Evolutionary conservation across 1,284 basidiomycete species (phyloP), one percentile per base, ranked within the genome.

Genomic region (Vanrija sp.): DNA sequence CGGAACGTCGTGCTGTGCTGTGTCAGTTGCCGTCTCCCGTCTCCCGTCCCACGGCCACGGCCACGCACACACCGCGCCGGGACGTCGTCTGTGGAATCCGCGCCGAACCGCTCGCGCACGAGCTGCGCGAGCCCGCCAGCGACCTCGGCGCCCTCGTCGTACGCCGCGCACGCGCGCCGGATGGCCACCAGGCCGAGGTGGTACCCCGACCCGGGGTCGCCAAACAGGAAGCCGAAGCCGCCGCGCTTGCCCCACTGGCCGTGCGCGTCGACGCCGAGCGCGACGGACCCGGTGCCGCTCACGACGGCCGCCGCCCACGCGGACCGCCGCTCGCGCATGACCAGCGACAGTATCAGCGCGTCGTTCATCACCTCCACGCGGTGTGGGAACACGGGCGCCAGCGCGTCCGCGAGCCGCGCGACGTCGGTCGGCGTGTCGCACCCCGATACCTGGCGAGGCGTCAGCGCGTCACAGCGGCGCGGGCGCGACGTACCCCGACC

Each of bases 401-500:
- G 56, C 8, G n/a, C 8, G 3, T 25, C 34, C 3, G 42, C 45
- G 25, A 61, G 55, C 23, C 38, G 52, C 18, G 39, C 18, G 29
- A 55, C 53, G 34, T 61, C 60, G 38, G 23, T 38, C 10, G 44
- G 43, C 25, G 45, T 38, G 23, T 53, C 51, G 38, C 51, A 53
- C 1, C 51, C 51, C 1, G 51, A 53, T 1, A 42, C 38, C 51
- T 53, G 44, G 16, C n/a, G n/a, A n/a, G n/a, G n/a, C 16, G n/a
- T 46, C 21, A 49, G 46, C 26, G 9, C 9, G n/a, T n/a, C 1
- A 21, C 10, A 7, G 47, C 42, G 19, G 28, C 23, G 47, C 42
- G 19, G 28, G 23, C 67, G 87, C 84, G n/a, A 87, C 75, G 48
- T 26, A 80, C 78, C 1, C 81, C 75, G 49, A 88, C 46, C 54